Evolutionary conservation across 2,329 filamentous ascomycete species (phyloP), one percentile per base, ranked within the genome.

Genomic region (Lasiodiplodia sp.): DNA sequence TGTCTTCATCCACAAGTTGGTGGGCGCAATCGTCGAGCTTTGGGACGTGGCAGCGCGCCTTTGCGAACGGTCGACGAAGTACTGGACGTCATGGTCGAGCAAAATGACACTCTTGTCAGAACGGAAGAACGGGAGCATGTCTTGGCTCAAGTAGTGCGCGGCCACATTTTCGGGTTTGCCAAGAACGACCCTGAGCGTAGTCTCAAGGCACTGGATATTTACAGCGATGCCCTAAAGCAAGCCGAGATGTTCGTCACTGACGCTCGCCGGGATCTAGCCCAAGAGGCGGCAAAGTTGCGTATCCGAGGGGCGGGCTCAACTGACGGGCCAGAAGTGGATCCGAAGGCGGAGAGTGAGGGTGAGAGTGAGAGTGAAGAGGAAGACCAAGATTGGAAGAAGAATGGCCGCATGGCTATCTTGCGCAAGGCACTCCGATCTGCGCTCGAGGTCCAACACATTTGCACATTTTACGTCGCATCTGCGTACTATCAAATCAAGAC

Each of bases 1-100:
- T 94, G 93, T 68, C 84, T 98, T 18, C 94, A 97, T 79, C 93
- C 95, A 0, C 91, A 97, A 76, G 87, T 97, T 52, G 91, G 91
- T 21, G 85, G 85, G 11, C 87, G 87, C 38, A 91, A 91, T 72
- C 85, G 90, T 16, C 87, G 86, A 70, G 86, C 87, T 0, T 79
- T 92, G 6, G 90, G 90, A 1, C 76, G 79, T 23, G 85, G 87
- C 55, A 88, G 85, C 60, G 89, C 87, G 0, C 90, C 92, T 0
- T 84, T 97, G 71, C 87, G 92, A 14, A 96, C 94, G 0, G 91
- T 97, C 1, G 87, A 90, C 21, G 92, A 98, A 78, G 95, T 98
- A 1, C 83, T 99, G 12, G 90, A 93, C 71, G 89, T 91, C 4
- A 97, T 99, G 95, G 91, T 97, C 69, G 93, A 97, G 67, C 90